These are phyloP conservation scores for Penicillium sp. DNA, from an alignment of 2,329 filamentous ascomycete genomes.

Conservation along the genomic window DNA sequence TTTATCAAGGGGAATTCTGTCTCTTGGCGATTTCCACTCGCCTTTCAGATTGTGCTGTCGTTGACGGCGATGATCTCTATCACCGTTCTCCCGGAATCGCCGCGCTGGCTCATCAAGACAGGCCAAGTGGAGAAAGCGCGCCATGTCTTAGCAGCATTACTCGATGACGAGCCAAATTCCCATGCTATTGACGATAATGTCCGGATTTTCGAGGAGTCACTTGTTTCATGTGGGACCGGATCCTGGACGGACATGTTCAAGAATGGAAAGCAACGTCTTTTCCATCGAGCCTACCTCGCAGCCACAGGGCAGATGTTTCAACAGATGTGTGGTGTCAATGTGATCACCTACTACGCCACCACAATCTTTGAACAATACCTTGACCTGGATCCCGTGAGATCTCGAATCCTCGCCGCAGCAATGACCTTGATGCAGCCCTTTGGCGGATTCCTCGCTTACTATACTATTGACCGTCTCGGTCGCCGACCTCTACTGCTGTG, in stretches of 20 bases:
- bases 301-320: conserved; percentile 34
- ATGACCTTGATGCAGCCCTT: conserved; percentile 32
- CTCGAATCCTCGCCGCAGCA: conserved; percentile 27
- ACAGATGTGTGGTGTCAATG: conserved; percentile 36
- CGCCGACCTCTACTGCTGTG: conserved; percentile 34
- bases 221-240: conserved; percentile 5
- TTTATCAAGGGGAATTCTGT: conserved; percentile 34
- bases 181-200: conserved; percentile 34
- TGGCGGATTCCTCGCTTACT: conserved; percentile 43
- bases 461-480: conserved; percentile 43
- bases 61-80: conserved; percentile 32
- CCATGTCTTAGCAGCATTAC: conserved; percentile 37
- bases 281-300: conserved; percentile 32
- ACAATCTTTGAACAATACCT: conserved; percentile 37
- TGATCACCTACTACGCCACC: conserved; percentile 35
- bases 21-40: conserved; percentile 43
- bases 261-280: conserved; percentile 33
- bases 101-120: conserved; percentile 45
- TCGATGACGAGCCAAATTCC: conserved; percentile 39
- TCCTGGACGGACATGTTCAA: conserved; percentile 37
- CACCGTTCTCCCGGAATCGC: conserved; percentile 36
- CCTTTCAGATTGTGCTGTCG: conserved; percentile 34
- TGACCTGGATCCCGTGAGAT: conserved; percentile 15
- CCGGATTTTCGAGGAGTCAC: conserved; percentile 36
- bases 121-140: conserved; percentile 32